These are phyloP conservation scores for Colletotrichum eremochloae DNA, from an alignment of 2,329 filamentous ascomycete species.

Conservation along the genomic window DNA sequence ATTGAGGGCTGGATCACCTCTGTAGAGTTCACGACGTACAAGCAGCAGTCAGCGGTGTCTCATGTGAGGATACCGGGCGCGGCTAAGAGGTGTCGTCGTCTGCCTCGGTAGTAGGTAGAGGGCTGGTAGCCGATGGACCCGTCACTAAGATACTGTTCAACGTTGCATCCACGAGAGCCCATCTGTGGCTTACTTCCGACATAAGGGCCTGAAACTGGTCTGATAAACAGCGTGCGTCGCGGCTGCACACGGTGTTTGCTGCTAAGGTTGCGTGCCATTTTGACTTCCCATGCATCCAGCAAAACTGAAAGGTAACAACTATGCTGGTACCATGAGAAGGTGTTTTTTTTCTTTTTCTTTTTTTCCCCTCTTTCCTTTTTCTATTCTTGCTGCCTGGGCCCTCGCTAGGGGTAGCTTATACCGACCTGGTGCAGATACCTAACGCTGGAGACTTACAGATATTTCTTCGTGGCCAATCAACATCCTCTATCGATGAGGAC, in stretches of 20 bases:
- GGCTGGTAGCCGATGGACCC: conserved; percentile 30
- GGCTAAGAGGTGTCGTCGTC: conserved; percentile 5
- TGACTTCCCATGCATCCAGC: not conserved
- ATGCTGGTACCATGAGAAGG: conserved; percentile 25
- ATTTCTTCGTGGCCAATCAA: conserved; percentile 14
- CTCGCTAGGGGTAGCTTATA: conserved; percentile 7
- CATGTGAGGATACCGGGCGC: not conserved
- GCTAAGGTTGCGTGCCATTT: not conserved
- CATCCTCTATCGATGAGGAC: not conserved
- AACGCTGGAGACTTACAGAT: conserved; percentile 15
- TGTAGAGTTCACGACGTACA: conserved; percentile 20
- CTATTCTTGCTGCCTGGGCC: conserved; percentile 8
- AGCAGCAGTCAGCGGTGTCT: conserved; percentile 5
- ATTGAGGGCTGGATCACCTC: conserved; percentile 6
- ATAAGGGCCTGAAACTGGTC: conserved; percentile 39
- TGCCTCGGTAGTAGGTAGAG: conserved; percentile 16
- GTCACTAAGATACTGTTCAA: conserved; percentile 42
- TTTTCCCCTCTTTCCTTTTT: no score
- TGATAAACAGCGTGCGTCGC: conserved; percentile 35
- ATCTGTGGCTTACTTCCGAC: conserved; percentile 29
- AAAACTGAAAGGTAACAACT: not conserved
- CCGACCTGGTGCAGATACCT: conserved; percentile 13
- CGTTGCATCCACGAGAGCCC: conserved; percentile 41
- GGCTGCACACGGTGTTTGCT: conserved; percentile 41
- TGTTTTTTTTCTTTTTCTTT: no score